Evolutionary conservation across 2,329 filamentous ascomycete genomes (phyloP).

Genomic region (Colletotrichum paranaense): DNA sequence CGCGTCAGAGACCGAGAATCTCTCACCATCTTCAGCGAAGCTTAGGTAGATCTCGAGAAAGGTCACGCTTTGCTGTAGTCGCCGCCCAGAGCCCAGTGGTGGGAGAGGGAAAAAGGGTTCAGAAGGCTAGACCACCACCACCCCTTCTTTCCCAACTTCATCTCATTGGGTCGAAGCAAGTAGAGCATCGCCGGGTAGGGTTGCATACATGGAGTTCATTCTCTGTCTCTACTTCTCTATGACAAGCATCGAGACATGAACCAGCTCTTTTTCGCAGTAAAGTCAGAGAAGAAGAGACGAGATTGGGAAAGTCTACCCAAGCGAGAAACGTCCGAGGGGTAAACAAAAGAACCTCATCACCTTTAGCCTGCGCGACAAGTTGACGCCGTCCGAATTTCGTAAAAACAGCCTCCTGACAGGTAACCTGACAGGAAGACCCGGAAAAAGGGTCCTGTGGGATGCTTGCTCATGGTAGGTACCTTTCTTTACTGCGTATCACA

Average conservation of each 20-base stretch:
- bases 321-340: neutral
- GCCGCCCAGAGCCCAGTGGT: neutral
- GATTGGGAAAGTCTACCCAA: neutral
- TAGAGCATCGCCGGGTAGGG: conserved; percentile 20
- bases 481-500: too few relatives aligned
- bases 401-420: neutral
- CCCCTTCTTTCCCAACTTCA: neutral
- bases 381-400: neutral
- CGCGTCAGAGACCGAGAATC: conserved; percentile 29
- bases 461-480: neutral
- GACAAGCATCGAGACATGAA: neutral
- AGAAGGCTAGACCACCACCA: neutral
- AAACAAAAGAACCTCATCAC: neutral
- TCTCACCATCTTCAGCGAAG: conserved; percentile 14
- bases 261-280: conserved; percentile 4
- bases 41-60: conserved; percentile 19
- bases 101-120: neutral
- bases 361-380: neutral
- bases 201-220: conserved; percentile 23
- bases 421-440: neutral
- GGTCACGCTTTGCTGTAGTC: neutral
- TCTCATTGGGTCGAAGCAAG: conserved; percentile 13
- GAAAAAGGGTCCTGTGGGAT: neutral
- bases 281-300: neutral
- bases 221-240: neutral